Percentiles rank a stretch among this genome's conserved stretches.
Evolutionary conservation across 164 flowering plant species (phyloP).

Genomic region (Vitis amurensis): DNA sequence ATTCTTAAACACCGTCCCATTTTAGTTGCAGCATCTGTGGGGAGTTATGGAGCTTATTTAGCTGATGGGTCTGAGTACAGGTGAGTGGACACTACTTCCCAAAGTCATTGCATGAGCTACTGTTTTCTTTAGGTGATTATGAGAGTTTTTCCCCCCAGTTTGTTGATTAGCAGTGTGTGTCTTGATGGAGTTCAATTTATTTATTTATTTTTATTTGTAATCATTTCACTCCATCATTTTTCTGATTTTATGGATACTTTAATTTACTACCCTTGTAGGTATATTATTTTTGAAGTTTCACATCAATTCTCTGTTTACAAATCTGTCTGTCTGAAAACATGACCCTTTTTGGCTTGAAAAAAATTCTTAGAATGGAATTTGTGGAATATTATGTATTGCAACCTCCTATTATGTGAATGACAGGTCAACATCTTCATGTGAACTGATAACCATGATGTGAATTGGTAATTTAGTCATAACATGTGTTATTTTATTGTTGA

Average conservation of each 20-base stretch:
- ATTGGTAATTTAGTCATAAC: not conserved
- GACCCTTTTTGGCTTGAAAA: not conserved
- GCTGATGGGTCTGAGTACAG: slow-evolving; percentile 78
- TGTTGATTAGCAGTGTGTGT: not conserved
- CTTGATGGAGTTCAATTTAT: not conserved
- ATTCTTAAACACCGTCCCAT: slow-evolving; percentile 34
- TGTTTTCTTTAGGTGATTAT: not conserved
- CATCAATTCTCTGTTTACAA: not conserved
- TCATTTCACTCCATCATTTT: not conserved
- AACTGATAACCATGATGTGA: not conserved
- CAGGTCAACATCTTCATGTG: not conserved
- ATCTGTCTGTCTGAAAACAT: not conserved
- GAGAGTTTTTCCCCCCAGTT: not conserved
- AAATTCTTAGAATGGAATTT: not conserved
- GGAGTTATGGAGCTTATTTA: slow-evolving; percentile 72
- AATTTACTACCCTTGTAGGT: not conserved
- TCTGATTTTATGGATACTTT: not conserved
- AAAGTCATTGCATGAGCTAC: not conserved
- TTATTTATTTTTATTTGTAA: not conserved
- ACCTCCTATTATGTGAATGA: not conserved
- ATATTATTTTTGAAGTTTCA: not conserved
- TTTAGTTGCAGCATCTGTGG: slow-evolving; percentile 65
- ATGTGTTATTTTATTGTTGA: not conserved
- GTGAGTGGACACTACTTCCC: slow-evolving; percentile 16
- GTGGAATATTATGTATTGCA: not conserved